phyloP scores from a whole-genome alignment of 2,329 filamentous ascomycete species.

The Pseudopithomyces maydicus region DNA sequence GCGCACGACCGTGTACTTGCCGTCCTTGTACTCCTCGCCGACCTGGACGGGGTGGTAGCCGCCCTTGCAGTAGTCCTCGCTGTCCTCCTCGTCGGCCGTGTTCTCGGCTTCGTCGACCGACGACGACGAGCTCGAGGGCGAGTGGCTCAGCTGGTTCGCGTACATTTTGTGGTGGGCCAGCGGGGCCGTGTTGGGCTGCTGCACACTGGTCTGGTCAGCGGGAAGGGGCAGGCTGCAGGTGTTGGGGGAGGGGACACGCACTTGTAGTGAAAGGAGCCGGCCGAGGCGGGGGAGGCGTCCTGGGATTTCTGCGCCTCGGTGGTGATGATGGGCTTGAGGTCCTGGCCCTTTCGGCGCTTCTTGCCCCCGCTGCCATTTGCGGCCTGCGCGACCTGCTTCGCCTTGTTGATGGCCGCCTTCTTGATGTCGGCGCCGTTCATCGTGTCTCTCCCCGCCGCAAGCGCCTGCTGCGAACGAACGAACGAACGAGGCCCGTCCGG shows the following conservation, averaged over 20 bases:
- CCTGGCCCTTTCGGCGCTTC: constrained; percentile 73
- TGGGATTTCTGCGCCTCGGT: constrained; percentile 56
- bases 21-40: constrained; percentile 97
- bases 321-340: constrained; percentile 76
- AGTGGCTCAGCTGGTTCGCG: constrained; percentile 67
- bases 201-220: constrained; percentile 39
- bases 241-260: constrained; percentile 31
- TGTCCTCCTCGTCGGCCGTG: constrained; percentile 97
- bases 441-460: constrained; percentile 44
- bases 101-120: constrained; percentile 84
- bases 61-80: constrained; percentile 98
- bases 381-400: constrained; percentile 67
- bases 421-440: constrained; percentile 70
- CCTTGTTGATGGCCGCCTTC: constrained; percentile 68
- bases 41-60: constrained; percentile 95
- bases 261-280: constrained; percentile 47
- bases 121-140: constrained; percentile 77
- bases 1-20: constrained; percentile 92
- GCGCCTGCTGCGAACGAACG: constrained; percentile 6
- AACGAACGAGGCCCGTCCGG: no score
- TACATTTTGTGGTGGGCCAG: constrained; percentile 54
- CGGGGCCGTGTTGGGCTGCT: constrained; percentile 55
- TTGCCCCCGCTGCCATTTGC: constrained; percentile 63
- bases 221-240: constrained; percentile 6
- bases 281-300: constrained; percentile 49